Conservation (phyloP, 225 moss, liverwort and hornwort species). For the Bryum argenteum region DNA sequence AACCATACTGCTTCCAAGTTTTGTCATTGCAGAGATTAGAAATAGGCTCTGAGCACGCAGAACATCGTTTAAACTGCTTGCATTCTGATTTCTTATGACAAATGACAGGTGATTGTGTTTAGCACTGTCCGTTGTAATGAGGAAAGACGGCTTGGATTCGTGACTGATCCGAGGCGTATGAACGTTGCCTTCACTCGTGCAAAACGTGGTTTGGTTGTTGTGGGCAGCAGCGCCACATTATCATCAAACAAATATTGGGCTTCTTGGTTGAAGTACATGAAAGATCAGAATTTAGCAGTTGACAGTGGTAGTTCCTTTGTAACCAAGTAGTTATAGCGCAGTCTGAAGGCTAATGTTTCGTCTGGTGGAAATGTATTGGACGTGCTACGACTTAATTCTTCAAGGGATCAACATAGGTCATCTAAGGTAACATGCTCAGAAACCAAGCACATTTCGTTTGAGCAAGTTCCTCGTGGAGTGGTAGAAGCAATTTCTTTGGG, state of each 20-base stretch:
- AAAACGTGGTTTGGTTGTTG: slow-evolving; percentile 71
- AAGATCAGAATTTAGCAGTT: slow-evolving; percentile 43
- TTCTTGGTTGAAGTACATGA: slow-evolving; percentile 65
- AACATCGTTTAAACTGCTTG: slow-evolving; percentile 11
- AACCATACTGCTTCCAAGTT: neutral
- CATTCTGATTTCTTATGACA: neutral
- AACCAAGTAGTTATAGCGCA: slow-evolving; percentile 12
- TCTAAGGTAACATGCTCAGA: neutral
- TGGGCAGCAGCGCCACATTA: slow-evolving; percentile 62
- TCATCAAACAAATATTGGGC: slow-evolving; percentile 54
- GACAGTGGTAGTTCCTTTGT: slow-evolving; percentile 27
- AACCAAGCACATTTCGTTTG: neutral
- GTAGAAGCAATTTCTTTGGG: too few relatives aligned
- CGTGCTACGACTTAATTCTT: neutral
- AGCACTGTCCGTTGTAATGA: slow-evolving; percentile 81
- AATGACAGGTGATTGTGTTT: slow-evolving; percentile 76
- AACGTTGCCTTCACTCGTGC: slow-evolving; percentile 93
- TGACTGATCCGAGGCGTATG: slow-evolving; percentile 86
- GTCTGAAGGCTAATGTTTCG: slow-evolving; percentile 6
- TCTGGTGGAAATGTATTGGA: neutral
- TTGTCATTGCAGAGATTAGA: neutral
- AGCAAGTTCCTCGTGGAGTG: slow-evolving; percentile 5
- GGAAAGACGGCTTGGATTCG: slow-evolving; percentile 75
- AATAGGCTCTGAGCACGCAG: neutral
- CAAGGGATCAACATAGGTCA: neutral